Percentiles rank a stretch among this genome's conserved stretches.
These are phyloP conservation scores for Boletus patriciae DNA, from an alignment of 768 basidiomycete species.

Conservation along the genomic window DNA sequence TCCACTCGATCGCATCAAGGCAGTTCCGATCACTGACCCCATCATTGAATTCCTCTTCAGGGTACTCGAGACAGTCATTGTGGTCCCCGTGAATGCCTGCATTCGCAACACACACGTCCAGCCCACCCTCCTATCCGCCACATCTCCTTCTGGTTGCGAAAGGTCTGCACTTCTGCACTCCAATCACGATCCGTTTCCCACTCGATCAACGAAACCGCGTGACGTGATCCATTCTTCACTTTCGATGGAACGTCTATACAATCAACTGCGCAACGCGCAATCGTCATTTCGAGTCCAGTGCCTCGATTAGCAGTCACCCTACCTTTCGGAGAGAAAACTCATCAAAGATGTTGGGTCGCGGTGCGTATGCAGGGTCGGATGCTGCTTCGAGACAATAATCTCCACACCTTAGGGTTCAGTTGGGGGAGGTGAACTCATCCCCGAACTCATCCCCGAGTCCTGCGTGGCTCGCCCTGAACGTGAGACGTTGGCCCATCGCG, in stretches of 20 bases:
- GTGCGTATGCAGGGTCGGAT: neutral
- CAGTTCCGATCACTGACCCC: neutral
- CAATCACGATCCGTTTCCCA: too few species aligned
- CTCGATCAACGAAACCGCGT: neutral
- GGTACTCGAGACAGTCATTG: too few species aligned
- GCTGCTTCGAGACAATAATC: neutral
- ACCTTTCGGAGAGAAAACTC: neutral
- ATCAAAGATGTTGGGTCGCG: neutral
- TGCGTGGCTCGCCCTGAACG: too few species aligned
- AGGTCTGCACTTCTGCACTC: too few species aligned
- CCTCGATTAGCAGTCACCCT: neutral
- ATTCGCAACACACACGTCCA: too few species aligned
- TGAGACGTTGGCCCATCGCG: too few species aligned
- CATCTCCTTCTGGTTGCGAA: too few species aligned
- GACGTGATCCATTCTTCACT: neutral
- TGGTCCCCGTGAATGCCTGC: too few species aligned
- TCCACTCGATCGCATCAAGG: neutral
- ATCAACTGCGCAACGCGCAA: neutral
- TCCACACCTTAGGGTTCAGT: neutral
- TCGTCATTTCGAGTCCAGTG: neutral
- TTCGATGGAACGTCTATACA: neutral
- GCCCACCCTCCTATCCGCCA: too few species aligned
- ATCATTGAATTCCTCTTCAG: neutral
- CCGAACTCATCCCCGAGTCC: neutral
- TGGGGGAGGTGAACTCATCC: neutral